Evolutionary conservation across 2,329 filamentous ascomycete species (phyloP), one percentile per base, ranked within the genome.

Genomic region (Colletotrichum sp.): DNA sequence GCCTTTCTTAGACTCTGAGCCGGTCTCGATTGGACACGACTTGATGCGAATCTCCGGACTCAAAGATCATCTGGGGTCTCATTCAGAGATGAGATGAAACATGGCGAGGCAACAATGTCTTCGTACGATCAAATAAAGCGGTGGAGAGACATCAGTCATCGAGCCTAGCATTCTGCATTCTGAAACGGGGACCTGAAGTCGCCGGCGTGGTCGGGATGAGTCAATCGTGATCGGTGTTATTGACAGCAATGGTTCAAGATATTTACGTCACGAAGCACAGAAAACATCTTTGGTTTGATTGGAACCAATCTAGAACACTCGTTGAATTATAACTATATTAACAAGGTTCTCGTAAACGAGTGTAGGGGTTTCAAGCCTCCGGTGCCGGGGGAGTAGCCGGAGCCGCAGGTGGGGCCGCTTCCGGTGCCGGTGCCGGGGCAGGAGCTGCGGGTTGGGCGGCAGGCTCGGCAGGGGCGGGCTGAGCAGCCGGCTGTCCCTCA

Each of bases 1-100:
- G 10, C 5, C 5, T 48, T 21, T 7, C 43, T 48, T 2, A 13
- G 18, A 48, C 43, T 4, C 1, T 7, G 0, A 48, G 0, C 2
- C n/a, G n/a, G 43, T 13, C n/a, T 48, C n/a, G 43, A 21, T 21
- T 21, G 6, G 43, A 48, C 2, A 48, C n/a, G 43, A 48, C 18
- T 21, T 48, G 43, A 48, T 48, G 43, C 10, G n/a, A n/a, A 16
- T 6, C 43, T 13, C n/a, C 3, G 43, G 43, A 8, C 18, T 2
- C 10, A 13, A 2, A 48, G n/a, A 12, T 48, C 10, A 48, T 7
- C 43, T 48, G 9, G 5, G 2, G 9, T 21, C 43, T 21, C 43
- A 7, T 48, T n/a, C n/a, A 48, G n/a, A 48, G 18, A 4, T 3
- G 43, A 48, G 43, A 21, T 48, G 6, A 4, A 48, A 3, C 18